phyloP scores from a whole-genome alignment of 208 protist genomes.

The Crithidia thermophila region DNA sequence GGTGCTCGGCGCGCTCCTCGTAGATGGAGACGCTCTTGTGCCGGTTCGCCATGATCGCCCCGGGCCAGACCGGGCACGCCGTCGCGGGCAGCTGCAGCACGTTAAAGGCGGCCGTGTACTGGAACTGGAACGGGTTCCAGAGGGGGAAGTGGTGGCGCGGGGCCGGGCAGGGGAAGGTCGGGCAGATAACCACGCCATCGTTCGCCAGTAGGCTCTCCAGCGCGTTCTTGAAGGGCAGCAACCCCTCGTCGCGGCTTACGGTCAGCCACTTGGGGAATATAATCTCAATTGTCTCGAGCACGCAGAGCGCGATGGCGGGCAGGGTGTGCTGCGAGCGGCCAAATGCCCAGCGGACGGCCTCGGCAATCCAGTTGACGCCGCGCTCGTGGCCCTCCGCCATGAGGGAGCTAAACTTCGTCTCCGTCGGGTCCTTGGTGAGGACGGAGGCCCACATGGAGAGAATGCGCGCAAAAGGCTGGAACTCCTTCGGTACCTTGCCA shows the following conservation, averaged over 20 bases:
- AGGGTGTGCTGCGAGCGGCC: constrained; percentile 81
- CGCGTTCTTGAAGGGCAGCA: constrained; percentile 58
- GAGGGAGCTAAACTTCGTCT: constrained; percentile 60
- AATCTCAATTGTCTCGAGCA: constrained; percentile 58
- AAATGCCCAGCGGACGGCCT: constrained; percentile 59
- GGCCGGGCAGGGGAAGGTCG: constrained; percentile 73
- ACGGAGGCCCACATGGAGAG: constrained; percentile 72
- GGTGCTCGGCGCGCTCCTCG: constrained; percentile 26
- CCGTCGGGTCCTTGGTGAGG: constrained; percentile 63
- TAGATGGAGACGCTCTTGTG: constrained; percentile 35
- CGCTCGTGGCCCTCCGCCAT: constrained; percentile 57
- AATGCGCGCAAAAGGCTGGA: constrained; percentile 59
- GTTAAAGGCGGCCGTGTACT: constrained; percentile 90
- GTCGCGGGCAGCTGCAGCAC: constrained; percentile 81
- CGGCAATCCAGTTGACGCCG: constrained; percentile 57
- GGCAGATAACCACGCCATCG: constrained; percentile 73
- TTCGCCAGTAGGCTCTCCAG: constrained; percentile 68
- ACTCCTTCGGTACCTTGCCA: constrained; percentile 51
- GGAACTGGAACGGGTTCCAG: constrained; percentile 79
- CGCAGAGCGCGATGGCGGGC: constrained; percentile 69
- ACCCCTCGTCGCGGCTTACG: constrained; percentile 28
- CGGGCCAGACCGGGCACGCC: constrained; percentile 70
- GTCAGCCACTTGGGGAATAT: constrained; percentile 50
- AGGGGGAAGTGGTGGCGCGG: constrained; percentile 74
- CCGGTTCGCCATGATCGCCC: constrained; percentile 26